Conservation (phyloP, 2,329 filamentous ascomycete genomes). For the Pseudocercospora pini-densiflorae region DNA sequence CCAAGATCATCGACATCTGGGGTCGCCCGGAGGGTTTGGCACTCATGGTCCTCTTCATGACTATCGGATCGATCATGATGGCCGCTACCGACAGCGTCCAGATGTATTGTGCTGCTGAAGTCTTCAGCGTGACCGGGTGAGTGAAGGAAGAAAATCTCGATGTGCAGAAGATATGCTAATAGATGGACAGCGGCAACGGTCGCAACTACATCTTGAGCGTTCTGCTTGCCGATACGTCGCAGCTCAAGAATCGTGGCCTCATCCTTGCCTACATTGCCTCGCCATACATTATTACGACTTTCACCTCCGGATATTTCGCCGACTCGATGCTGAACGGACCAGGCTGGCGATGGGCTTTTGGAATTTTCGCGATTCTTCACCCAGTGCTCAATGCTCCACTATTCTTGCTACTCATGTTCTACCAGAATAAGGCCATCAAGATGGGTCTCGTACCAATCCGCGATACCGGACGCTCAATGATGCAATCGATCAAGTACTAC, state of each 20-base stretch:
- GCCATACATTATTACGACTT: conserved; percentile 40
- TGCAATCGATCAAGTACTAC: conserved; percentile 32
- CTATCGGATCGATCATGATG: conserved; percentile 36
- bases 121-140: conserved; percentile 35
- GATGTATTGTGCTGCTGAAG: conserved; percentile 37
- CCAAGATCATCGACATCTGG: conserved; percentile 48
- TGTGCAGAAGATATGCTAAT: neutral
- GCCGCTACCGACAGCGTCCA: conserved; percentile 33
- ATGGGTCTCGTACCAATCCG: conserved; percentile 29
- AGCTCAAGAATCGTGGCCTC: conserved; percentile 36
- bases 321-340: conserved; percentile 30
- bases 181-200: conserved; percentile 25
- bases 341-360: conserved; percentile 39
- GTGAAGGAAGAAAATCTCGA: neutral
- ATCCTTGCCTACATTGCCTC: conserved; percentile 36
- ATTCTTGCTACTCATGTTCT: conserved; percentile 32
- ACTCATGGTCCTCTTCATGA: conserved; percentile 38
- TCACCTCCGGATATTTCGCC: conserved; percentile 33
- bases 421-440: conserved; percentile 32
- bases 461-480: conserved; percentile 27
- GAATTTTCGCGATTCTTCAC: conserved; percentile 37
- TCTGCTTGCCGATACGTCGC: conserved; percentile 38
- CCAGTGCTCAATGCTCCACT: conserved; percentile 33
- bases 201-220: conserved; percentile 36
- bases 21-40: conserved; percentile 47